Evolutionary conservation across 2,329 filamentous ascomycete species (phyloP).

Genomic region (Penicillium sp.): DNA sequence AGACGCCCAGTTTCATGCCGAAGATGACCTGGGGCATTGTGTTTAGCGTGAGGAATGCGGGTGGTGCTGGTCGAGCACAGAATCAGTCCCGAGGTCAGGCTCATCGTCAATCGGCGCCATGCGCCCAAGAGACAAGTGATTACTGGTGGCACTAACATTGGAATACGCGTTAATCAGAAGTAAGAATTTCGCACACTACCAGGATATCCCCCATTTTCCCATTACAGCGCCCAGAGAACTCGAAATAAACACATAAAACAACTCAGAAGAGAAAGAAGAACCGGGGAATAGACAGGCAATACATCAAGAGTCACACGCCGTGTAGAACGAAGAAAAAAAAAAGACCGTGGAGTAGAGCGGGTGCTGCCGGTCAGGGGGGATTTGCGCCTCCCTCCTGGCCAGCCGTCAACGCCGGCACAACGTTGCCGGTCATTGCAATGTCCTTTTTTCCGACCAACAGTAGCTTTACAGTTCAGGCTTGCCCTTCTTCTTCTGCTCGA

Average conservation of each 20-base stretch:
- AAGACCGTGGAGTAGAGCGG: constrained; percentile 5
- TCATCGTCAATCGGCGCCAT: too few relatives aligned
- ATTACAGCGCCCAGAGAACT: constrained; percentile 42
- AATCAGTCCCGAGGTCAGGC: too few relatives aligned
- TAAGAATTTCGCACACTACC: constrained; percentile 34
- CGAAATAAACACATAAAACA: constrained; percentile 27
- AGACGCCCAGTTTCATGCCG: too few relatives aligned
- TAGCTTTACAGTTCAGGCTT: constrained; percentile 49
- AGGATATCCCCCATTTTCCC: constrained; percentile 38
- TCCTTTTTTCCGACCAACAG: too few relatives aligned
- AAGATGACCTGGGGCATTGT: too few relatives aligned
- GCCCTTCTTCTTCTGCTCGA: constrained; percentile 94
- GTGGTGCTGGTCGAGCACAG: too few relatives aligned
- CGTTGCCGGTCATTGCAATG: too few relatives aligned
- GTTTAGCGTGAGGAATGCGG: too few relatives aligned
- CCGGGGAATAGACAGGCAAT: constrained; percentile 28
- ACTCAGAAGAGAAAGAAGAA: constrained; percentile 18
- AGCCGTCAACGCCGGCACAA: neutral
- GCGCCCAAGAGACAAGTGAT: too few relatives aligned
- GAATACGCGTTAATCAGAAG: too few relatives aligned
- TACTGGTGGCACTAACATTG: too few relatives aligned
- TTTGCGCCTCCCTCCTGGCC: too few relatives aligned
- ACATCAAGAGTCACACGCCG: constrained; percentile 28
- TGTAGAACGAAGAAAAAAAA: constrained; percentile 18
- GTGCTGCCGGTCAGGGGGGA: neutral